Conservation (phyloP, 2,329 filamentous ascomycete genomes). For the Proliferodiscus dingleyae region DNA sequence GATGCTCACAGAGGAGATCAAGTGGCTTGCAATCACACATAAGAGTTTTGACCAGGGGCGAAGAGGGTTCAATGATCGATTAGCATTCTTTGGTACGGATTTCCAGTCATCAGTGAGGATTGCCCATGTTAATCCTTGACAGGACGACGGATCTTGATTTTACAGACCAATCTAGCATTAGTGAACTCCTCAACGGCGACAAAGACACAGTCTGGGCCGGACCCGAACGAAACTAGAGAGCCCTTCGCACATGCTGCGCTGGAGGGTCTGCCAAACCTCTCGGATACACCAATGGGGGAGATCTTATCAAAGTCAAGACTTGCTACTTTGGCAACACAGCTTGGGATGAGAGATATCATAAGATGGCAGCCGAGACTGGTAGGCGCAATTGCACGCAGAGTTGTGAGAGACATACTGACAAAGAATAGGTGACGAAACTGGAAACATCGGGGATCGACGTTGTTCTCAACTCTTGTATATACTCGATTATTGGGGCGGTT, state of each 20-base stretch:
- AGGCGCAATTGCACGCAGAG: conserved; percentile 31
- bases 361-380: conserved; percentile 87
- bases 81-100: conserved; percentile 77
- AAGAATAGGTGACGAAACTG: conserved; percentile 57
- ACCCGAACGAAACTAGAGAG: conserved; percentile 46
- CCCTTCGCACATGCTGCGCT: conserved; percentile 69
- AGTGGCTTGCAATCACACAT: conserved; percentile 95
- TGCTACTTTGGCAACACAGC: conserved; percentile 60
- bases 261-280: conserved; percentile 69
- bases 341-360: conserved; percentile 69
- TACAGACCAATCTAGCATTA: conserved; percentile 61
- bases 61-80: conserved; percentile 87
- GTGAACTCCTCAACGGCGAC: conserved; percentile 39
- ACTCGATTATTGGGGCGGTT: conserved; percentile 83
- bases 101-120: background rate
- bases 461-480: conserved; percentile 72
- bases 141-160: conserved; percentile 55
- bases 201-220: conserved; percentile 31
- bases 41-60: conserved; percentile 97
- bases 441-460: conserved; percentile 66
- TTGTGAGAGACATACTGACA: conserved; percentile 18
- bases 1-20: conserved; percentile 81
- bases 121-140: conserved; percentile 16
- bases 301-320: conserved; percentile 63
- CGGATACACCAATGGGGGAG: conserved; percentile 51